Evolutionary conservation across 179 eudicot species (phyloP).

Genomic region (Beta lomatogona): DNA sequence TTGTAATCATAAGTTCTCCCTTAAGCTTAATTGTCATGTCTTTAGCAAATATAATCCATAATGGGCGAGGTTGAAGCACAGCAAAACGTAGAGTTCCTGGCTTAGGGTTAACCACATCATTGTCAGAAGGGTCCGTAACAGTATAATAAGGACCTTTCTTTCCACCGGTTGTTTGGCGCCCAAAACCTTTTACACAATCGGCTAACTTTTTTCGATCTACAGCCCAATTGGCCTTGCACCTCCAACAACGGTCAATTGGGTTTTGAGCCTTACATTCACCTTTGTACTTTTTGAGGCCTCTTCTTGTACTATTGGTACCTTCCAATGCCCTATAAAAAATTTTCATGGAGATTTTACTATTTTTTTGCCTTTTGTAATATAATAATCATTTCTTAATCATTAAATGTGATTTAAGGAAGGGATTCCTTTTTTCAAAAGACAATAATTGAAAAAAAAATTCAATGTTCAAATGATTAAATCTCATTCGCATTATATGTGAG

Average conservation of each 20-base stretch:
- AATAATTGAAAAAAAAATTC: too few relatives aligned
- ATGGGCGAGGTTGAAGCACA: conserved; percentile 56
- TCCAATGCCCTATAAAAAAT: conserved; percentile 26
- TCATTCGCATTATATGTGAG: too few relatives aligned
- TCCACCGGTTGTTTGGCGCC: conserved; percentile 64
- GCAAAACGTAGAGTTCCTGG: conserved; percentile 80
- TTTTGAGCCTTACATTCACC: conserved; percentile 71
- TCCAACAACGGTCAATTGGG: conserved; percentile 85
- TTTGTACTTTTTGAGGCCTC: conserved; percentile 29
- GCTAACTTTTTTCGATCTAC: conserved; percentile 55
- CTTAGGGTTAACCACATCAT: conserved; percentile 50
- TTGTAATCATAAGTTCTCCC: conserved; percentile 58
- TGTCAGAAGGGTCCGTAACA: conserved; percentile 57
- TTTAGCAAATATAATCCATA: conserved; percentile 67
- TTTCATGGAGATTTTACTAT: neutral
- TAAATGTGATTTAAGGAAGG: too few relatives aligned
- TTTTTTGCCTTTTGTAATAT: too few relatives aligned
- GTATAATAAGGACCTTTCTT: conserved; percentile 50
- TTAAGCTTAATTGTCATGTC: conserved; percentile 58
- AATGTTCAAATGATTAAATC: too few relatives aligned
- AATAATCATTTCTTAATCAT: too few relatives aligned
- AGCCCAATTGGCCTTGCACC: conserved; percentile 68
- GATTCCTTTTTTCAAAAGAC: too few relatives aligned
- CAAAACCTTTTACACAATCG: conserved; percentile 70
- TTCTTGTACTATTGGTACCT: conserved; percentile 40